phyloP scores from a whole-genome alignment of 164 flowering plant genomes.

The grape (Vitis vinifera) region DNA sequence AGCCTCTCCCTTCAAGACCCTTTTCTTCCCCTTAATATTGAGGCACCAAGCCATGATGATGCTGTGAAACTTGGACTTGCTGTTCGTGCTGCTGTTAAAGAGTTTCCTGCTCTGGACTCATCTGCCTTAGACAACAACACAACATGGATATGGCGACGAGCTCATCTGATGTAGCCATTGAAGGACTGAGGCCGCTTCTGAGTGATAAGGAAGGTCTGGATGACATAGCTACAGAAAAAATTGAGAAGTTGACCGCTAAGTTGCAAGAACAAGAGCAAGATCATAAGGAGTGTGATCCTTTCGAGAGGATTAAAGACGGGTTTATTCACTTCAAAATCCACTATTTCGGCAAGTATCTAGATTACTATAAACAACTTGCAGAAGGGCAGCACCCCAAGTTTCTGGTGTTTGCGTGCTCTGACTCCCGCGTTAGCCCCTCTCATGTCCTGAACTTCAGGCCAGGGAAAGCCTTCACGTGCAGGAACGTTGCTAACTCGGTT shows the following conservation, averaged over 20 bases:
- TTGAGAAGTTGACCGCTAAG: neutral
- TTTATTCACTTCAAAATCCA: conserved; percentile 9
- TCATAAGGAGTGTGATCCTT: neutral
- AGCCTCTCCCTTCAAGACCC: no score
- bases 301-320: conserved; percentile 1
- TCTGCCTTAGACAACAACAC: no score
- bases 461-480: conserved; percentile 53
- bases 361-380: conserved; percentile 7
- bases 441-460: conserved; percentile 47
- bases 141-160: no score
- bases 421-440: conserved; percentile 57
- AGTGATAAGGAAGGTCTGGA: conserved; percentile 6
- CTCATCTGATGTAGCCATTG: no score
- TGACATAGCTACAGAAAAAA: neutral
- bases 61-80: no score
- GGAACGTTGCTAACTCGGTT: conserved; percentile 59
- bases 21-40: no score
- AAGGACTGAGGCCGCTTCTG: no score
- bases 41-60: no score
- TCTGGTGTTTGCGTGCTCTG: conserved; percentile 58
- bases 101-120: no score
- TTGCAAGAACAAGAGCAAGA: no score
- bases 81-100: no score
- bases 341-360: conserved; percentile 7
- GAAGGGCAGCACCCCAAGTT: conserved; percentile 30